phyloP scores from a whole-genome alignment of 2,329 filamentous ascomycete genomes.

The Calonectria pteridis region DNA sequence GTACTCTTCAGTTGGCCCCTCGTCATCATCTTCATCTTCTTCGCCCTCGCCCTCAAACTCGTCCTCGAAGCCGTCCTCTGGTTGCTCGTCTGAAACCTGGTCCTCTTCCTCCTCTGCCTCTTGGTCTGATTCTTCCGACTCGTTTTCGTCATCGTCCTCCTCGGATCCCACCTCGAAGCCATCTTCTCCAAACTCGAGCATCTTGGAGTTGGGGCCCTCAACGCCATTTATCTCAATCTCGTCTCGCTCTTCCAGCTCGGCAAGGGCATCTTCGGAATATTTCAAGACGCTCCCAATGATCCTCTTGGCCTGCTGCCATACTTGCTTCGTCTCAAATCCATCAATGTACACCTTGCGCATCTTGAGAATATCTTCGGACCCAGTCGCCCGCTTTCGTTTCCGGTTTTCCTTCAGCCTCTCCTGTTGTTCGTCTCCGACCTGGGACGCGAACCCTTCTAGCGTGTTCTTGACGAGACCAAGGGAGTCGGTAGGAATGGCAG shows the following conservation, averaged over 20 bases:
- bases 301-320: slow-evolving; percentile 93
- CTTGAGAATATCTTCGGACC: slow-evolving; percentile 71
- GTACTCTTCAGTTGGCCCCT: slow-evolving; percentile 60
- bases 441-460: slow-evolving; percentile 81
- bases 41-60: slow-evolving; percentile 54
- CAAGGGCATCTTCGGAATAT: slow-evolving; percentile 61
- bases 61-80: slow-evolving; percentile 44
- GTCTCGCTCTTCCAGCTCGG: slow-evolving; percentile 64
- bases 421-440: slow-evolving; percentile 79
- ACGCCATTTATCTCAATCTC: slow-evolving; percentile 51
- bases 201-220: slow-evolving; percentile 48
- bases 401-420: slow-evolving; percentile 76
- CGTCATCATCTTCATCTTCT: slow-evolving; percentile 50
- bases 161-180: slow-evolving; percentile 49
- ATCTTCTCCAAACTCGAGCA: slow-evolving; percentile 44
- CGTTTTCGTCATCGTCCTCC: slow-evolving; percentile 45
- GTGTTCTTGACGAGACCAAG: slow-evolving; percentile 83
- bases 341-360: slow-evolving; percentile 87
- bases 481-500: slow-evolving; percentile 75
- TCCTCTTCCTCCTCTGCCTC: slow-evolving; percentile 44
- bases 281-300: slow-evolving; percentile 74
- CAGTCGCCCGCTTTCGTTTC: slow-evolving; percentile 80
- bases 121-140: slow-evolving; percentile 43
- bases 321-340: slow-evolving; percentile 88
- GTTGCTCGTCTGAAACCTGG: slow-evolving; percentile 34